A percentile compares a stretch with the other conserved stretches of the same genome.
Conservation (phyloP, 1,139 yeast species). For the Pichia sp. region DNA sequence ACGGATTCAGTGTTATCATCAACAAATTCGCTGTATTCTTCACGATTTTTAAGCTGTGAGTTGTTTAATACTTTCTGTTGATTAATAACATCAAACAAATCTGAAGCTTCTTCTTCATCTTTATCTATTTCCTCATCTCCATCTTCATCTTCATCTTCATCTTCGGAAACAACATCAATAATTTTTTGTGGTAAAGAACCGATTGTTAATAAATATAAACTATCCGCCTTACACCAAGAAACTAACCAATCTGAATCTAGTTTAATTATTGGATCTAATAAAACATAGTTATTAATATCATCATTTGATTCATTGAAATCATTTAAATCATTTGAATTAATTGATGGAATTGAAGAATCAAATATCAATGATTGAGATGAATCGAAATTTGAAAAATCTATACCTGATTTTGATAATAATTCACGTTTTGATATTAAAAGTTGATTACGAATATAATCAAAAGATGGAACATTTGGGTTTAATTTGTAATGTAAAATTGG, state of each 20-base stretch:
- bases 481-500: conserved; percentile 7
- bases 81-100: background rate
- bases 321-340: too few species aligned
- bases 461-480: conserved; percentile 34
- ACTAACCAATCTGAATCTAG: conserved; percentile 26
- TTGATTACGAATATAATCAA: conserved; percentile 28
- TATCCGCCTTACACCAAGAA: conserved; percentile 24
- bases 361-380: background rate
- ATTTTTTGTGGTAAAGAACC: conserved; percentile 17
- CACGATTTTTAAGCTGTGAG: too few species aligned
- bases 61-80: background rate
- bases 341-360: background rate
- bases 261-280: conserved; percentile 25
- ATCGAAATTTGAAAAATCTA: conserved; percentile 1
- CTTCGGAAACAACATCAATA: conserved; percentile 26
- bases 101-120: conserved; percentile 4
- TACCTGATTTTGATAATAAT: conserved; percentile 2
- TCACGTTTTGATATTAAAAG: conserved; percentile 15
- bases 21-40: background rate
- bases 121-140: conserved; percentile 7
- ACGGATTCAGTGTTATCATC: background rate
- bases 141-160: conserved; percentile 24
- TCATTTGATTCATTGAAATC: background rate
- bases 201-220: conserved; percentile 22
- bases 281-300: conserved; percentile 8